Base-by-base conservation (phyloP, 2,329 filamentous ascomycete species). In the Fusarium beomiforme region DNA sequence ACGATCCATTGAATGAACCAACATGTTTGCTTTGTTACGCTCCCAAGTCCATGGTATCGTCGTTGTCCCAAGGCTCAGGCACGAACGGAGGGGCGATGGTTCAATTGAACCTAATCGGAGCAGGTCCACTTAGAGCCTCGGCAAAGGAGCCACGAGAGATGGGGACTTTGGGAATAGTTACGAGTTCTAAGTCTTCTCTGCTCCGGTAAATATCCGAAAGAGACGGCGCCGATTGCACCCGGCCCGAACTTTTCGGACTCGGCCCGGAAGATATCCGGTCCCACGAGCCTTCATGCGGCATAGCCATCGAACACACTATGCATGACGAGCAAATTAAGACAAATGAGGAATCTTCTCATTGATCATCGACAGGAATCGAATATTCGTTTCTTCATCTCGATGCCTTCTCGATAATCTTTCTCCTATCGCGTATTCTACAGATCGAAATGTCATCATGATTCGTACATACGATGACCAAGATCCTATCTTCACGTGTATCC, bases 21-120 rank as follows among this genome's bases (percentile, higher is more conserved):
- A 42, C 44, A 60, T 19, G 34, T 69, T 57, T 49, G 33, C 44
- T 69, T 39, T 37, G 21, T 36, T 53, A 43, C 31, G 26, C 34
- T 63, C 50, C 67, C 53, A 71, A 46, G 55, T 37, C 54, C 50
- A 64, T 61, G 59, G 64, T 65, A 67, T 63, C 37, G 37, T 31
- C 36, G 33, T 24, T 41, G 42, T 49, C 44, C 58, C 47, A 67
- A 51, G 55, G 53, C 31, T 64, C 64, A 72, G 26, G 42, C 44
- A 36, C 33, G 47, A 55, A 46, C 66, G 47, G 61, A 70, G 42
- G 21, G 51, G 69, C 39, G 31, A 17, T 44, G n/a, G 9, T 58
- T 24, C 63, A 59, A 31, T 19, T 54, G 46, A 62, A 24, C 9
- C 64, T 55, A 67, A 64, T 21, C 23, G 16, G 24, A 24, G 10